A percentile compares a stretch with the other conserved stretches of the same genome.
phyloP scores from a whole-genome alignment of 257 asterid genomes.

The Thymus mandschuricus region DNA sequence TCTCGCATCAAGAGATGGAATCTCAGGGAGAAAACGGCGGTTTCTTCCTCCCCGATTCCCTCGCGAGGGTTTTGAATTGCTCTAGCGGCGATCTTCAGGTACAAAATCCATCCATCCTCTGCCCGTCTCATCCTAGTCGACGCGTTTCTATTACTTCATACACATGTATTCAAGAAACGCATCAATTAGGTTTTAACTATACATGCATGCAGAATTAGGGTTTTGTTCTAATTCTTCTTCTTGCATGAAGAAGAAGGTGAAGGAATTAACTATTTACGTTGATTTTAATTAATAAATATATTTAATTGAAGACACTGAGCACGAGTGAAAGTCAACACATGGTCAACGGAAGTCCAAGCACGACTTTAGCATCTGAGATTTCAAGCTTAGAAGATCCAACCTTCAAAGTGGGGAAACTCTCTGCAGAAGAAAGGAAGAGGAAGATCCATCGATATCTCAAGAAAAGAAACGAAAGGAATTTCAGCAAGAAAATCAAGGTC shows the following conservation, averaged over 20 bases:
- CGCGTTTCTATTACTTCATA: too few species aligned
- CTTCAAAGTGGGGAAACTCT: constrained; percentile 72
- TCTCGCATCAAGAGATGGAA: constrained; percentile 65
- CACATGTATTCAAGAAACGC: too few species aligned
- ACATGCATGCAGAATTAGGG: too few species aligned
- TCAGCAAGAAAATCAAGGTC: constrained; percentile 95
- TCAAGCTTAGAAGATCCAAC: constrained; percentile 78
- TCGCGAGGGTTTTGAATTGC: constrained; percentile 58
- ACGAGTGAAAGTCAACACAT: constrained; percentile 60
- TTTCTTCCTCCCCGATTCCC: constrained; percentile 53
- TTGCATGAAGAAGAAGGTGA: not conserved
- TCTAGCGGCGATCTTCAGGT: constrained; percentile 75
- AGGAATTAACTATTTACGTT: not conserved
- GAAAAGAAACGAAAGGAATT: constrained; percentile 89
- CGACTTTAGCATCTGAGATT: constrained; percentile 69
- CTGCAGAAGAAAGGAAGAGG: constrained; percentile 83
- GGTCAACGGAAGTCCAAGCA: constrained; percentile 55
- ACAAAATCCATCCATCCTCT: not conserved
- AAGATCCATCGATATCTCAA: constrained; percentile 82
- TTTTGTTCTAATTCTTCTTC: not conserved
- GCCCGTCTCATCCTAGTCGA: too few species aligned
- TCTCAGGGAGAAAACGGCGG: constrained; percentile 69
- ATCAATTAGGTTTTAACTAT: too few species aligned
- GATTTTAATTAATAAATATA: not conserved
- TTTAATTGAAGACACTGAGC: constrained; percentile 45